A percentile compares a stretch with the other conserved stretches of the same genome.
Evolutionary conservation across 306 rosid genomes (phyloP).

Genomic region (Benincasa hispida): DNA sequence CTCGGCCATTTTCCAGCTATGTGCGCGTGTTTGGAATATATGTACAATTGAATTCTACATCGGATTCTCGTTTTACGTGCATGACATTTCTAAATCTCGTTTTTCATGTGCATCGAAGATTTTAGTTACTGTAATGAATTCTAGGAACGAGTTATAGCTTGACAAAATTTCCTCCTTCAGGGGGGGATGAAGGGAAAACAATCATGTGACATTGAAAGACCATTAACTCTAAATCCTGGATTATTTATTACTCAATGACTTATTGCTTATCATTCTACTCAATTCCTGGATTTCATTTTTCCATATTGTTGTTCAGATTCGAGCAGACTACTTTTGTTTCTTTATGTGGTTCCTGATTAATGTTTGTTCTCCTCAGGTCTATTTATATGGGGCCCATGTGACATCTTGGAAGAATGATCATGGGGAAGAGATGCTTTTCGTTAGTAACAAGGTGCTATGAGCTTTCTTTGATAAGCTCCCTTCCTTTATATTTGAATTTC

Average conservation of each 20-base stretch:
- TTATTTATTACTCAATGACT: neutral
- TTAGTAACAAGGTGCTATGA: conserved; percentile 66
- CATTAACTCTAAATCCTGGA: neutral
- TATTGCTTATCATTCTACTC: neutral
- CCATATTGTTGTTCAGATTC: neutral
- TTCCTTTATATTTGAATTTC: neutral
- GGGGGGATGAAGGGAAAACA: too few relatives aligned
- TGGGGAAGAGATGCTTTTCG: conserved; percentile 85
- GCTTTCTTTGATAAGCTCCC: neutral
- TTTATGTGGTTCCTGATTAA: neutral
- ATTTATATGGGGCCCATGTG: conserved; percentile 81
- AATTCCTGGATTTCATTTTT: neutral
- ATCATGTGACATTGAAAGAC: neutral
- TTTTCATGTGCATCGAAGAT: neutral
- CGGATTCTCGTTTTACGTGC: neutral
- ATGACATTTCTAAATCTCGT: neutral
- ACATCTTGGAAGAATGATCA: conserved; percentile 98
- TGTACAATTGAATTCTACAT: neutral
- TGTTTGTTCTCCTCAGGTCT: conserved; percentile 40
- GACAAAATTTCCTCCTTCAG: neutral
- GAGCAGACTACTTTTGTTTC: neutral
- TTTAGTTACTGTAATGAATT: neutral
- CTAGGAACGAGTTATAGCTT: neutral
- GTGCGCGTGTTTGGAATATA: neutral
- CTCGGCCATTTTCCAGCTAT: neutral